A percentile compares a stretch with the other conserved stretches of the same genome.
These are phyloP conservation scores for Petasospora fabianii DNA, from an alignment of 1,139 yeast species.

Conservation along the genomic window DNA sequence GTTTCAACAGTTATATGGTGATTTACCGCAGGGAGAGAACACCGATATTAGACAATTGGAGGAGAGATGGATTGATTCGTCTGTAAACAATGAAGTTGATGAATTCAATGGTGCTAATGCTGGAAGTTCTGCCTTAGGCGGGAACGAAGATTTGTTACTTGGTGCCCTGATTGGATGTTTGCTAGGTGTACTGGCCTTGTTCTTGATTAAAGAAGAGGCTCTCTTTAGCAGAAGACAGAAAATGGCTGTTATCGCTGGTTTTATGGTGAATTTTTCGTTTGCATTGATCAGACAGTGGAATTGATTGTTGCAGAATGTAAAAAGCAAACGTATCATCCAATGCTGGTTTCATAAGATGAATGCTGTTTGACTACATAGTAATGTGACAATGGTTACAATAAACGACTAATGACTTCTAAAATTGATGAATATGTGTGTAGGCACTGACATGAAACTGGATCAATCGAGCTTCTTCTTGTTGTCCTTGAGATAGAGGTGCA, in stretches of 20 bases:
- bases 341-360: too few relatives aligned
- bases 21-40: slow-evolving; percentile 26
- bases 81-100: slow-evolving; percentile 48
- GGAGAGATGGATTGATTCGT: slow-evolving; percentile 88
- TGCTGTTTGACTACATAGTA: background rate
- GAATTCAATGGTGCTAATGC: slow-evolving; percentile 33
- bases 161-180: slow-evolving; percentile 64
- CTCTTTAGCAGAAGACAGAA: slow-evolving; percentile 55
- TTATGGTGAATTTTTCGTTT: slow-evolving; percentile 53
- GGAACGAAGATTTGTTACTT: slow-evolving; percentile 56
- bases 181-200: slow-evolving; percentile 57
- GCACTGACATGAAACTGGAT: too few relatives aligned
- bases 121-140: slow-evolving; percentile 32
- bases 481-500: slow-evolving; percentile 34
- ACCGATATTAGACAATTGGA: slow-evolving; percentile 60
- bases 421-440: background rate
- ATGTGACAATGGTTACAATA: background rate
- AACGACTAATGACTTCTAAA: too few relatives aligned
- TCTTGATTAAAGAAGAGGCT: slow-evolving; percentile 54
- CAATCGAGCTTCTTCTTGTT: slow-evolving; percentile 17
- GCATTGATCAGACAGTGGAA: slow-evolving; percentile 53
- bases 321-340: background rate
- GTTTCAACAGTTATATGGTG: slow-evolving; percentile 65
- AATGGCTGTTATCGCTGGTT: slow-evolving; percentile 62
- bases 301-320: slow-evolving; percentile 18